Evolutionary conservation across 352 stramenopile genomes (phyloP).

Genomic region (Globisporangium nunn): DNA sequence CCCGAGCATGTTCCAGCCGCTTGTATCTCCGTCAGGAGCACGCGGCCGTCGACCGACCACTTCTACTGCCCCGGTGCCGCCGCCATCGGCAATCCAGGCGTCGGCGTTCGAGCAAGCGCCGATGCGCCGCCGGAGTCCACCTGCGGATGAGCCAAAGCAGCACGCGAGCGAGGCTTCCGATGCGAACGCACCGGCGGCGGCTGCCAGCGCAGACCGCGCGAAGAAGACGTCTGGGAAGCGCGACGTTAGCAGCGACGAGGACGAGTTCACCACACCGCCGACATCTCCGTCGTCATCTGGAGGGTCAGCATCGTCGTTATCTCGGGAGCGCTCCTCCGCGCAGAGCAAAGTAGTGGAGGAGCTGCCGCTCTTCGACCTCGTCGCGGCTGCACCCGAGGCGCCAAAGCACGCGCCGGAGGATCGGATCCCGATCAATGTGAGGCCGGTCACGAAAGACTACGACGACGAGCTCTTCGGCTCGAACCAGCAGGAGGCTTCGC

Average conservation of each 20-base stretch:
- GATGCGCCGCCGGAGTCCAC: conserved; percentile 17
- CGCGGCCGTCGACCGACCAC: conserved; percentile 2
- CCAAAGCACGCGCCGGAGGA: conserved; percentile 2
- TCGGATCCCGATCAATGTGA: conserved; percentile 2
- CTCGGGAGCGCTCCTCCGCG: background rate
- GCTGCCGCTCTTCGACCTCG: background rate
- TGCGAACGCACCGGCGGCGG: background rate
- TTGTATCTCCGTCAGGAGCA: background rate
- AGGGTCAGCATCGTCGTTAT: background rate
- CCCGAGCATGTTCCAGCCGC: conserved; percentile 10
- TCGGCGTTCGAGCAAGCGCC: conserved; percentile 31
- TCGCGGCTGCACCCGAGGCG: background rate
- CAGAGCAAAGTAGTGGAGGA: background rate
- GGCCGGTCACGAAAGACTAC: conserved; percentile 4
- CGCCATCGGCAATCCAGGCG: conserved; percentile 43
- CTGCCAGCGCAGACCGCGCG: background rate
- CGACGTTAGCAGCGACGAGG: conserved; percentile 8
- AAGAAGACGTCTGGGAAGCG: conserved; percentile 3
- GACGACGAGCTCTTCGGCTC: conserved; percentile 2
- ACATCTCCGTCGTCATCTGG: conserved; percentile 13
- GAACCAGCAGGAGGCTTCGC: background rate
- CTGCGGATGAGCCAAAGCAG: conserved; percentile 10
- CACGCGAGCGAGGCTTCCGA: background rate
- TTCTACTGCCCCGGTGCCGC: conserved; percentile 18
- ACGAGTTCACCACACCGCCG: conserved; percentile 9